Evolutionary conservation across 768 basidiomycete genomes (phyloP).

Genomic region (Punctularia strigosozonata): DNA sequence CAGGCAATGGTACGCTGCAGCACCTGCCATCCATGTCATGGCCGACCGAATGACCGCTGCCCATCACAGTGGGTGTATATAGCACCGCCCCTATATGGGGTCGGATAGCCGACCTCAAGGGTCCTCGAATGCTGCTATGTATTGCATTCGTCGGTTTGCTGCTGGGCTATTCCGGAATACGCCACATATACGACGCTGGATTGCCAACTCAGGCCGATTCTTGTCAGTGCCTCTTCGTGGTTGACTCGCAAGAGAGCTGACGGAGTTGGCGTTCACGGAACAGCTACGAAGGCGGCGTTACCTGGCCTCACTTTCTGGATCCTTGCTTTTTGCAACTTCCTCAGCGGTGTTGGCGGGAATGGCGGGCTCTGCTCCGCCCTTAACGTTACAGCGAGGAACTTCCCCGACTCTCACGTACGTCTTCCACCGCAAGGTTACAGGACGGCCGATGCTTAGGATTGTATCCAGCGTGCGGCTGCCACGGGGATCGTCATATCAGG

Average conservation of each 20-base stretch:
- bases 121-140: conserved; percentile 57
- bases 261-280: too few species aligned
- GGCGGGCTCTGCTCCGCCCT: conserved; percentile 59
- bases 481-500: conserved; percentile 77
- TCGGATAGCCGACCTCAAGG: conserved; percentile 59
- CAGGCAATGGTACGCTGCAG: conserved; percentile 50
- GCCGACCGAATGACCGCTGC: not conserved
- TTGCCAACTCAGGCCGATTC: conserved; percentile 21
- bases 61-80: conserved; percentile 58
- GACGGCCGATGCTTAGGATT: not conserved
- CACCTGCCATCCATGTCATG: not conserved
- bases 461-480: conserved; percentile 54
- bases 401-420: conserved; percentile 58
- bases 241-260: too few species aligned
- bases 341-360: conserved; percentile 72
- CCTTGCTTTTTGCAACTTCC: conserved; percentile 51
- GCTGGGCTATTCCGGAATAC: conserved; percentile 66
- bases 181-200: conserved; percentile 50
- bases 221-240: not conserved
- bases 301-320: conserved; percentile 31
- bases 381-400: conserved; percentile 77
- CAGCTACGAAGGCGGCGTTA: conserved; percentile 15
- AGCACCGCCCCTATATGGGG: conserved; percentile 70
- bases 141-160: conserved; percentile 49
- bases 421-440: not conserved